Conservation (phyloP, 2,329 filamentous ascomycete genomes). For the Epichloe festucae region DNA sequence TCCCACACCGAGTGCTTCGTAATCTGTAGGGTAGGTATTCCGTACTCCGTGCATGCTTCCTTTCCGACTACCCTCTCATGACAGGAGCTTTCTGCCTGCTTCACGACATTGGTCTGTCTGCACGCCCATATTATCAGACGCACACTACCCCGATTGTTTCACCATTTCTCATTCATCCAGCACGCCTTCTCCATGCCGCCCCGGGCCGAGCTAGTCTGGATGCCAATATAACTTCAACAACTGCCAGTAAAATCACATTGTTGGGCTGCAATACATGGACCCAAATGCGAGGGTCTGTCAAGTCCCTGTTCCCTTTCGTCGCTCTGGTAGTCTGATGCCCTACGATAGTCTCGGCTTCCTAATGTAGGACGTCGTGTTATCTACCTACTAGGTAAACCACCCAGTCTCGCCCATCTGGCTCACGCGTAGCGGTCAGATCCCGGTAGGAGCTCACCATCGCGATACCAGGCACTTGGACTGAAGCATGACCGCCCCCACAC, state of each 20-base stretch:
- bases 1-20: neutral
- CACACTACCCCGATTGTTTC: neutral
- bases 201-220: neutral
- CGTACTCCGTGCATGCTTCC: too few species aligned
- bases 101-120: neutral
- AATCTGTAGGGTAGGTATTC: too few species aligned
- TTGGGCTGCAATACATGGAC: constrained; percentile 1
- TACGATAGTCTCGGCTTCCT: neutral
- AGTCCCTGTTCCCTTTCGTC: neutral
- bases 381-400: neutral
- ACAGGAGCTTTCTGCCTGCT: neutral
- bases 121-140: neutral
- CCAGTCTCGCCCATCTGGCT: neutral
- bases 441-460: neutral
- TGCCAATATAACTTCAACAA: neutral
- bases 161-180: neutral
- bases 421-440: neutral
- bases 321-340: neutral
- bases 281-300: neutral
- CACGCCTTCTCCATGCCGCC: neutral
- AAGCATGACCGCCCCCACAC: neutral
- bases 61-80: neutral
- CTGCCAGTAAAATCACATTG: neutral
- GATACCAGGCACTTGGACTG: neutral
- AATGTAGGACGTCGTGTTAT: too few species aligned